Evolutionary conservation across 1,284 basidiomycete species (phyloP).

Genomic region (Ganoderma lucidum): DNA sequence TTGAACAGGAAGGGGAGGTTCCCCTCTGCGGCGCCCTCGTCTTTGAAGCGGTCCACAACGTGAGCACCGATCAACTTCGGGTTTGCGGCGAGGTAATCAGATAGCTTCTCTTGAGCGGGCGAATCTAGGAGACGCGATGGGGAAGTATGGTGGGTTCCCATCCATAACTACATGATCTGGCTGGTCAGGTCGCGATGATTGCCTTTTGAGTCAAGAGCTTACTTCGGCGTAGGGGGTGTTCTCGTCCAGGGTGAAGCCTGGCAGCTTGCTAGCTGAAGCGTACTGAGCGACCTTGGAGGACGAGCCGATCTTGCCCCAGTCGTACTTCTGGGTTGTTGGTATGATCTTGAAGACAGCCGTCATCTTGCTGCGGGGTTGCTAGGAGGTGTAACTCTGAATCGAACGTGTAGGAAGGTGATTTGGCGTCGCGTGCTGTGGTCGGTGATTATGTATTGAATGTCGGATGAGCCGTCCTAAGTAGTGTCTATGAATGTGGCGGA

Average conservation of each 20-base stretch:
- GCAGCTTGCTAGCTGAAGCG: slow-evolving; percentile 49
- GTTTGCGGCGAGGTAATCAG: slow-evolving; percentile 68
- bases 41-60: slow-evolving; percentile 68
- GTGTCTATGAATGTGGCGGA: background rate
- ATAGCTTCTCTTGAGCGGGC: slow-evolving; percentile 56
- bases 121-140: slow-evolving; percentile 66
- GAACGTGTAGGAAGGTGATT: background rate
- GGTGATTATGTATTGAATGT: background rate
- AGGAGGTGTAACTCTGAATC: background rate
- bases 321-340: slow-evolving; percentile 76
- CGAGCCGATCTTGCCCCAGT: slow-evolving; percentile 76
- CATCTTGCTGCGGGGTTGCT: slow-evolving; percentile 21
- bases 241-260: slow-evolving; percentile 60
- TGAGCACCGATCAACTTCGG: slow-evolving; percentile 73
- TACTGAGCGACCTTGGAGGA: slow-evolving; percentile 71
- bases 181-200: background rate
- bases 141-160: slow-evolving; percentile 95
- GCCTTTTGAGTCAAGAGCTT: slow-evolving; percentile 28
- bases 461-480: background rate
- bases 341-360: slow-evolving; percentile 68
- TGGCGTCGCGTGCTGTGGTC: background rate
- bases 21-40: slow-evolving; percentile 60
- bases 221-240: slow-evolving; percentile 73
- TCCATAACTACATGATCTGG: slow-evolving; percentile 64
- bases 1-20: slow-evolving; percentile 95